These are phyloP conservation scores for Backusella circina DNA, from an alignment of 192 early-diverging fungal genomes.

Conservation along the genomic window DNA sequence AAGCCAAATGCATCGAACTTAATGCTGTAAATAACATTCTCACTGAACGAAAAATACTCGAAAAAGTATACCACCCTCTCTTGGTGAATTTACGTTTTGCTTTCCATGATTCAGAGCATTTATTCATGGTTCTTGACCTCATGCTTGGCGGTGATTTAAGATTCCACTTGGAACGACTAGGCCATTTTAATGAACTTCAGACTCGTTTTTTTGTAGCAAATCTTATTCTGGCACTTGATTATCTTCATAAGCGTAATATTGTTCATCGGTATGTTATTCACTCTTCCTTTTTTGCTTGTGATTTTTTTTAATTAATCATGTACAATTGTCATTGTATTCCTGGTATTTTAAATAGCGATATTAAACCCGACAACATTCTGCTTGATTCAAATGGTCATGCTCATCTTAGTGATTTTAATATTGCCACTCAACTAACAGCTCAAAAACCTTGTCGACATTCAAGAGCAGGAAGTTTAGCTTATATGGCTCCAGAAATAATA, in stretches of 20 bases:
- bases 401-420: constrained; percentile 84
- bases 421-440: constrained; percentile 66
- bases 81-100: constrained; percentile 90
- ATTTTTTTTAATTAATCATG: not conserved
- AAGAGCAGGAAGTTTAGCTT: constrained; percentile 79
- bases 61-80: constrained; percentile 80
- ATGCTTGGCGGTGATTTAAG: constrained; percentile 94
- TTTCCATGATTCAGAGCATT: constrained; percentile 90
- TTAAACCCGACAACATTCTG: constrained; percentile 85
- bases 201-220: constrained; percentile 71
- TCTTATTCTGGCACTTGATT: constrained; percentile 56
- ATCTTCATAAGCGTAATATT: constrained; percentile 65
- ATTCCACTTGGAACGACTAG: constrained; percentile 77
- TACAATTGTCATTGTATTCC: not conserved
- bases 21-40: constrained; percentile 86
- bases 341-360: constrained; percentile 46
- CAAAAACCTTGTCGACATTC: constrained; percentile 59
- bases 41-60: constrained; percentile 82
- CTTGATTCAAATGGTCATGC: constrained; percentile 75
- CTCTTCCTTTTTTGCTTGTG: not conserved
- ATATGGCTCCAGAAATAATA: constrained; percentile 84
- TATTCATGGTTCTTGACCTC: constrained; percentile 92
- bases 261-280: constrained; percentile 54
- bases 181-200: constrained; percentile 58
- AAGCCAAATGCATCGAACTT: constrained; percentile 86